These are phyloP conservation scores for Coleophoma eucalyptorum DNA, from an alignment of 2,329 filamentous ascomycete genomes.

Conservation along the genomic window DNA sequence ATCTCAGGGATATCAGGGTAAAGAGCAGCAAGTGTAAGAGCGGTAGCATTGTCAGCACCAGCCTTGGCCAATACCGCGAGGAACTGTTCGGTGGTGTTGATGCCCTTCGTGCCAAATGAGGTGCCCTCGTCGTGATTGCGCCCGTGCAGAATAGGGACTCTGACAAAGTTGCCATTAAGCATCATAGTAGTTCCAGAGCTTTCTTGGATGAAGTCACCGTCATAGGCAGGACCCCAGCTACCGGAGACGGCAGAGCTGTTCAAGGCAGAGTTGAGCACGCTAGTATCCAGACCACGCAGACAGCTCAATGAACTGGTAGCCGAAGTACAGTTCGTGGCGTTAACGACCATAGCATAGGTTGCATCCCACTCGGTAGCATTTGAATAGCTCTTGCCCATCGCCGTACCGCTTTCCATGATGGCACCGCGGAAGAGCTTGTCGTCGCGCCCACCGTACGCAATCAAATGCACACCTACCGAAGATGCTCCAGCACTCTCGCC, in stretches of 20 bases:
- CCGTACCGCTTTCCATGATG: conserved; percentile 41
- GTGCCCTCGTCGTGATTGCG: conserved; percentile 65
- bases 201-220: conserved; percentile 49
- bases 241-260: conserved; percentile 33
- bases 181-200: conserved; percentile 50
- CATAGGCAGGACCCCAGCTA: conserved; percentile 37
- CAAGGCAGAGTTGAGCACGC: conserved; percentile 35
- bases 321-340: conserved; percentile 24
- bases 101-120: conserved; percentile 45
- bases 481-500: conserved; percentile 39
- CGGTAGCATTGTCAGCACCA: conserved; percentile 20
- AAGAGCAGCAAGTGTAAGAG: conserved; percentile 35
- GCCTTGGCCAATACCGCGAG: conserved; percentile 1
- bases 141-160: conserved; percentile 60
- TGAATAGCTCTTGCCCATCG: conserved; percentile 9
- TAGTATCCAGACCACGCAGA: conserved; percentile 33
- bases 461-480: conserved; percentile 39
- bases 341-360: conserved; percentile 30
- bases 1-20: conserved; percentile 48
- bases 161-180: conserved; percentile 54
- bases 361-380: conserved; percentile 12
- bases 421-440: conserved; percentile 51
- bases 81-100: conserved; percentile 53
- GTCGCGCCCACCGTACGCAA: conserved; percentile 44
- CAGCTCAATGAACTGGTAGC: conserved; percentile 13